A percentile compares a stretch with the other conserved stretches of the same genome.
These are phyloP conservation scores for Loxodes magnus DNA, from an alignment of 73 alveolate species.

Conservation along the genomic window DNA sequence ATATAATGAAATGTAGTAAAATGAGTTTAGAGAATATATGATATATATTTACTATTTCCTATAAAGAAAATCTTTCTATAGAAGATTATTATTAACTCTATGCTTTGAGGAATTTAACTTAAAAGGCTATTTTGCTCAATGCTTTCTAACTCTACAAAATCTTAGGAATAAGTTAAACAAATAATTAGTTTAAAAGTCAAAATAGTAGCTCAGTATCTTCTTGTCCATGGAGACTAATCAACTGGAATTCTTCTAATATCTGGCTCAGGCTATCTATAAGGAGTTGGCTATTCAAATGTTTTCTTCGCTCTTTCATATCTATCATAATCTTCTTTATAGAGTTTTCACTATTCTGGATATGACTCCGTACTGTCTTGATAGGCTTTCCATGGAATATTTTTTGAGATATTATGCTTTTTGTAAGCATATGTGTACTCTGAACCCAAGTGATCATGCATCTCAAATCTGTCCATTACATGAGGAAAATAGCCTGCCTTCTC, in stretches of 20 bases:
- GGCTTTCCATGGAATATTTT: conserved; percentile 15
- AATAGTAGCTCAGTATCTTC: too few relatives aligned
- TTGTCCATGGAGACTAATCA: conserved; percentile 14
- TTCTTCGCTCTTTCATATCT: conserved; percentile 32
- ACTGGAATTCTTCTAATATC: background rate
- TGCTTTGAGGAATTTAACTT: too few relatives aligned
- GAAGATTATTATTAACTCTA: too few relatives aligned
- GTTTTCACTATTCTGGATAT: conserved; percentile 47
- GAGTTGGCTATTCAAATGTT: conserved; percentile 18
- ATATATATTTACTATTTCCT: too few relatives aligned
- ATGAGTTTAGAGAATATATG: too few relatives aligned
- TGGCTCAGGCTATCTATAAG: background rate
- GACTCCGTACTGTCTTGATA: conserved; percentile 37
- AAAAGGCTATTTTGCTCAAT: too few relatives aligned
- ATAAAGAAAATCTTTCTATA: too few relatives aligned
- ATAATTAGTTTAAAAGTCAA: too few relatives aligned
- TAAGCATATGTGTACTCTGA: conserved; percentile 6
- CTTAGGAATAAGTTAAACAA: too few relatives aligned
- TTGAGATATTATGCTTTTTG: conserved; percentile 16
- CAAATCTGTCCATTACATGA: conserved; percentile 31
- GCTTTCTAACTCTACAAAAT: too few relatives aligned
- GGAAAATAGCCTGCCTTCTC: conserved; percentile 4
- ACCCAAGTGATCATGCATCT: conserved; percentile 21
- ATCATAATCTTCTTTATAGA: conserved; percentile 39
- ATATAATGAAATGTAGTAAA: too few relatives aligned